Conservation (phyloP, 2,329 filamentous ascomycete species). For the Claviceps sorghi region DNA sequence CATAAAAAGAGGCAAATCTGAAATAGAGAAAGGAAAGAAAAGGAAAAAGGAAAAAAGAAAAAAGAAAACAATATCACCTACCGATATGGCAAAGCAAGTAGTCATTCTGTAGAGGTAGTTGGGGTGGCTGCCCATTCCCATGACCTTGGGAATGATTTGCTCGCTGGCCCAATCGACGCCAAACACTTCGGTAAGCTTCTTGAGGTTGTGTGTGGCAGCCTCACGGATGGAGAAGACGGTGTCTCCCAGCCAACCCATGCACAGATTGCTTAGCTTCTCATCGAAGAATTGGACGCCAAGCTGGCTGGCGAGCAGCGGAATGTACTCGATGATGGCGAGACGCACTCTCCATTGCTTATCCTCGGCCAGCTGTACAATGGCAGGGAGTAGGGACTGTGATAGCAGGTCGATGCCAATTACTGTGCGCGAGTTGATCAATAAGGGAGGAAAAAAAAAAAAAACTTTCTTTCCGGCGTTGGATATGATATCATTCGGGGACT, state of each 20-base stretch:
- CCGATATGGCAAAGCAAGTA: conserved; percentile 97
- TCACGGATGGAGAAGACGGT: conserved; percentile 98
- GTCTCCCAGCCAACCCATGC: conserved; percentile 97
- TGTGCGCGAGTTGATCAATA: conserved; percentile 17
- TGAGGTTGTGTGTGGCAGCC: conserved; percentile 90
- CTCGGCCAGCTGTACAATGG: conserved; percentile 92
- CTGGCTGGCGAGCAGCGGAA: conserved; percentile 87
- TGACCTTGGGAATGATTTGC: conserved; percentile 96
- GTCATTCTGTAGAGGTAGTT: conserved; percentile 99
- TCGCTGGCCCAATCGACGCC: conserved; percentile 95
- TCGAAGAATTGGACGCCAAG: conserved; percentile 96
- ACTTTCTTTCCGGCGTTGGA: neutral
- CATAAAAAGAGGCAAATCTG: no score
- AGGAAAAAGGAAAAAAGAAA: neutral
- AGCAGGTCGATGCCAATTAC: conserved; percentile 97
- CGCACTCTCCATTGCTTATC: conserved; percentile 99
- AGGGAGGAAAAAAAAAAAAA: neutral
- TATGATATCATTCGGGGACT: conserved; percentile 23
- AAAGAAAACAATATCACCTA: no score
- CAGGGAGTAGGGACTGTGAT: conserved; percentile 89
- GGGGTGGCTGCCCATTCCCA: conserved; percentile 93
- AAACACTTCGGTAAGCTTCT: conserved; percentile 97
- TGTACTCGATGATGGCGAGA: conserved; percentile 97
- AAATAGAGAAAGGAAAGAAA: no score
- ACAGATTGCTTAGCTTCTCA: conserved; percentile 85